These are phyloP conservation scores for Pterula multifida DNA, from an alignment of 1,284 basidiomycete genomes.

Conservation along the genomic window DNA sequence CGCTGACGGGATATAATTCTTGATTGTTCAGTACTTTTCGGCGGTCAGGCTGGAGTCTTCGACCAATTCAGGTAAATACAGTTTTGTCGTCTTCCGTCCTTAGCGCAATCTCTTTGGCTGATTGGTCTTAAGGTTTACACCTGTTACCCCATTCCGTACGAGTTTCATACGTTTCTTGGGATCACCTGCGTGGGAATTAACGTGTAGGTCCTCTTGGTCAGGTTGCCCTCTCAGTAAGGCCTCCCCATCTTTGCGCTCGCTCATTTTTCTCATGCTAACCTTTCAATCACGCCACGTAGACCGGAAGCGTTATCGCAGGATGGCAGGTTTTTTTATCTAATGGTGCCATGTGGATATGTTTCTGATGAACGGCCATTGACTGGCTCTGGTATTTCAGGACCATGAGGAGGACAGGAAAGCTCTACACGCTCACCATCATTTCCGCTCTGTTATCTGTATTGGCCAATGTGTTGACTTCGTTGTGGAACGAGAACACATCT, in stretches of 20 bases:
- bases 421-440: constrained; percentile 59
- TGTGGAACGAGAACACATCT: constrained; percentile 54
- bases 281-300: constrained; percentile 6
- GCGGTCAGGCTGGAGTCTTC: constrained; percentile 71
- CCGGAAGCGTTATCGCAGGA: constrained; percentile 76
- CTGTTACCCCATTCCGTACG: constrained; percentile 79
- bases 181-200: constrained; percentile 1
- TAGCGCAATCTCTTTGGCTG: constrained; percentile 17
- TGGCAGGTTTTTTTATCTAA: constrained; percentile 37
- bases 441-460: constrained; percentile 43
- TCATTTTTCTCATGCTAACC: neutral
- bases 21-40: constrained; percentile 57
- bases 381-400: constrained; percentile 32
- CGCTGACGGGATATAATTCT: constrained; percentile 7
- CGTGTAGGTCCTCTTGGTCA: constrained; percentile 19
- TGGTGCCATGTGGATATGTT: neutral
- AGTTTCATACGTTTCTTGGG: constrained; percentile 7
- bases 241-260: neutral
- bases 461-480: constrained; percentile 43
- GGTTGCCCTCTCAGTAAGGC: constrained; percentile 48
- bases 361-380: constrained; percentile 5
- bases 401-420: constrained; percentile 74
- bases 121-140: constrained; percentile 42
- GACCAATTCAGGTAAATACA: constrained; percentile 50
- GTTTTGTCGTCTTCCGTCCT: constrained; percentile 8